phyloP scores from a whole-genome alignment of 495 filamentous ascomycete species.

The Talaromyces trachyspermus region DNA sequence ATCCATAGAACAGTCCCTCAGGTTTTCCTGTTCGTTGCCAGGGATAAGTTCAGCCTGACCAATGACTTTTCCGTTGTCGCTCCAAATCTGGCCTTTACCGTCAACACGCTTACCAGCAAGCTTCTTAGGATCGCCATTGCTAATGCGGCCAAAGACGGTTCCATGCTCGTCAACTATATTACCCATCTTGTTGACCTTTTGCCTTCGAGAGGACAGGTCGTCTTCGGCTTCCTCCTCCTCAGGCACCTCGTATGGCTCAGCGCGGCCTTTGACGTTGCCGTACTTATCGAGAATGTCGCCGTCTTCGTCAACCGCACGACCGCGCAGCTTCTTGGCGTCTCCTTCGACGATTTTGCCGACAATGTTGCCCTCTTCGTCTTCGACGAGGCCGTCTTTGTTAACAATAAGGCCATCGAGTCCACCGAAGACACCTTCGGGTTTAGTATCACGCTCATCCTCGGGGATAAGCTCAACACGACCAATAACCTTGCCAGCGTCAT shows the following conservation, averaged over 20 bases:
- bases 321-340: slow-evolving; percentile 58
- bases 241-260: slow-evolving; percentile 53
- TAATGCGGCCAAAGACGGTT: slow-evolving; percentile 60
- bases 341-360: slow-evolving; percentile 64
- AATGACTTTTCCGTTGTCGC: slow-evolving; percentile 64
- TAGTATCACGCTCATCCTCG: slow-evolving; percentile 54
- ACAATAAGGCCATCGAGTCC: slow-evolving; percentile 60
- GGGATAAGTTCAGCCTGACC: slow-evolving; percentile 65
- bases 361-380: slow-evolving; percentile 53
- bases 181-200: slow-evolving; percentile 72
- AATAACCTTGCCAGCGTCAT: slow-evolving; percentile 58
- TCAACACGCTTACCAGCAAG: slow-evolving; percentile 69
- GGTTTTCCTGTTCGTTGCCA: slow-evolving; percentile 53
- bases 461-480: slow-evolving; percentile 61
- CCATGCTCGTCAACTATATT: slow-evolving; percentile 67
- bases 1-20: slow-evolving; percentile 66
- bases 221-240: slow-evolving; percentile 13
- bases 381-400: slow-evolving; percentile 54
- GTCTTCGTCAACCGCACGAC: slow-evolving; percentile 63
- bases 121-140: slow-evolving; percentile 55
- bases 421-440: slow-evolving; percentile 59
- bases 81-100: slow-evolving; percentile 64
- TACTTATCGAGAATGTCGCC: slow-evolving; percentile 67
- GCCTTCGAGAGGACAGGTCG: slow-evolving; percentile 32
- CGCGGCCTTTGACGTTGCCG: slow-evolving; percentile 64